phyloP scores from a whole-genome alignment of 1,284 basidiomycete genomes.

The Moesziomyces sp. region DNA sequence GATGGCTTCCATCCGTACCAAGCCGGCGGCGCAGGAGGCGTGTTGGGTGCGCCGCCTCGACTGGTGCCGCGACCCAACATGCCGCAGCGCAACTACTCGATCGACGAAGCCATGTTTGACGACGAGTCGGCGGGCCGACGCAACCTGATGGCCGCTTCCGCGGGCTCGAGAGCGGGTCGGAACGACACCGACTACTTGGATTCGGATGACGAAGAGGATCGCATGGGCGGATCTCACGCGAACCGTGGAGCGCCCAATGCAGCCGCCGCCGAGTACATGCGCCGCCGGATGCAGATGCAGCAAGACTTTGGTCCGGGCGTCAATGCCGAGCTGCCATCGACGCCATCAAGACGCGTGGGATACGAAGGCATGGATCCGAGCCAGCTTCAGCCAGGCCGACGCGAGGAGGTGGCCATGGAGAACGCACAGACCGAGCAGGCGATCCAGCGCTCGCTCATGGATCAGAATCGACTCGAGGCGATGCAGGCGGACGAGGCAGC shows the following conservation, averaged over 20 bases:
- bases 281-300: conserved; percentile 40
- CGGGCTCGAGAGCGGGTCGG: conserved; percentile 1
- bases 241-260: conserved; percentile 18
- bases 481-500: conserved; percentile 33
- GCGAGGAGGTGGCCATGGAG: conserved; percentile 27
- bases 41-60: conserved; percentile 40
- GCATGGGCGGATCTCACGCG: background rate
- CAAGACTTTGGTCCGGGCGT: conserved; percentile 28
- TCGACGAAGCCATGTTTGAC: conserved; percentile 46
- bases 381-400: conserved; percentile 9
- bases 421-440: conserved; percentile 41
- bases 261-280: conserved; percentile 25
- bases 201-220: conserved; percentile 16
- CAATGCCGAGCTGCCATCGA: background rate
- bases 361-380: background rate
- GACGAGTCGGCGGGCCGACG: conserved; percentile 41
- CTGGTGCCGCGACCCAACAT: conserved; percentile 31
- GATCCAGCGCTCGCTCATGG: conserved; percentile 39
- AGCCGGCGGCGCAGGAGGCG: conserved; percentile 17
- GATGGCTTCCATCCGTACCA: conserved; percentile 40
- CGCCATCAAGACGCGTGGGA: conserved; percentile 22
- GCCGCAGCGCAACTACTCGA: conserved; percentile 43
- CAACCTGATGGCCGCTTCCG: conserved; percentile 33
- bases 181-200: conserved; percentile 28
- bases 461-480: conserved; percentile 19